Evolutionary conservation across 163 green algal species (phyloP).

Genomic region (Chlamydomonas reinhardtii): DNA sequence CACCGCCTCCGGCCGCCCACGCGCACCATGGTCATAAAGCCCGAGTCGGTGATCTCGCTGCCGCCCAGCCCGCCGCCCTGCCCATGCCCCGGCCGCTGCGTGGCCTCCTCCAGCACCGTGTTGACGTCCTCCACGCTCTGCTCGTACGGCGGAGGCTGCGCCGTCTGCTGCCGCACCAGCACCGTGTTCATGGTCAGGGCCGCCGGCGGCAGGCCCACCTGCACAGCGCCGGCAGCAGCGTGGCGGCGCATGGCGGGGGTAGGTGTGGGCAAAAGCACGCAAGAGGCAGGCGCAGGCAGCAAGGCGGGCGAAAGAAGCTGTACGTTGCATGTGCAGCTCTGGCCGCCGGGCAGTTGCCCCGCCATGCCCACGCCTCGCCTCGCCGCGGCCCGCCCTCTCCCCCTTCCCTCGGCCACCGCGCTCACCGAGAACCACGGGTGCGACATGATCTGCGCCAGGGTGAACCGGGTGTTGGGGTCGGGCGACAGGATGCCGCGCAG

Average conservation of each 20-base stretch:
- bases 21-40: constrained; percentile 42
- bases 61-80: neutral
- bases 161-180: constrained; percentile 44
- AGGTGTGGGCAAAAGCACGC: too few relatives aligned
- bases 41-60: constrained; percentile 14
- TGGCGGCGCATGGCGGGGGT: too few relatives aligned
- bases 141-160: constrained; percentile 35
- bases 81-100: neutral
- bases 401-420: too few relatives aligned
- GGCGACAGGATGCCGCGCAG: constrained; percentile 64
- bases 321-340: too few relatives aligned
- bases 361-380: too few relatives aligned
- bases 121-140: constrained; percentile 47
- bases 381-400: too few relatives aligned
- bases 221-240: too few relatives aligned
- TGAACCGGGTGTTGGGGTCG: constrained; percentile 59
- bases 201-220: constrained; percentile 42
- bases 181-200: constrained; percentile 51
- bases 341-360: too few relatives aligned
- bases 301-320: too few relatives aligned
- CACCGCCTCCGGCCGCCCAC: neutral
- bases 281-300: too few relatives aligned
- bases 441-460: constrained; percentile 66
- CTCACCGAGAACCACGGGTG: neutral
- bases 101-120: constrained; percentile 26